These are phyloP conservation scores for Prunus padus DNA, from an alignment of 306 rosid species.

Conservation along the genomic window DNA sequence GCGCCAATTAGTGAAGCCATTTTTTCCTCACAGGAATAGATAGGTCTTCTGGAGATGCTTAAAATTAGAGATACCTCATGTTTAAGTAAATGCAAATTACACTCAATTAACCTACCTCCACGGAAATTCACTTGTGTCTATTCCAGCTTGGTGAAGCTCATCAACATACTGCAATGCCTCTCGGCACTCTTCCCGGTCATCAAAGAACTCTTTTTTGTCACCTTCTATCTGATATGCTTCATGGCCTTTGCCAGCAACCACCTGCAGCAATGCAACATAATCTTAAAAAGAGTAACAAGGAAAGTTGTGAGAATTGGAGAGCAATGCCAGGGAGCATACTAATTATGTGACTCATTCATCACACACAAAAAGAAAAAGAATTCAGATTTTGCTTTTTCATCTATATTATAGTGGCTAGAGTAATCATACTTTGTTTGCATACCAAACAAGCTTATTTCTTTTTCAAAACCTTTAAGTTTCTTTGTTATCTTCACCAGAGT, in stretches of 20 bases:
- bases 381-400: constrained; percentile 2
- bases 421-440: not conserved
- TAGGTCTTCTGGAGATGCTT: not conserved
- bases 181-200: constrained; percentile 93
- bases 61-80: not conserved
- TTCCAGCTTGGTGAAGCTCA: constrained; percentile 96
- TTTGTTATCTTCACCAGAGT: not conserved
- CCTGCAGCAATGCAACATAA: constrained; percentile 49
- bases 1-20: not conserved
- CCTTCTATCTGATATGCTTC: constrained; percentile 78
- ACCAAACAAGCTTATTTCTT: not conserved
- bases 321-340: not conserved
- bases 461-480: not conserved
- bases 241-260: constrained; percentile 95
- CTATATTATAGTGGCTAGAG: not conserved
- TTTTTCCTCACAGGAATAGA: not conserved
- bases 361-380: not conserved
- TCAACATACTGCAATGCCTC: constrained; percentile 94
- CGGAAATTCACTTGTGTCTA: constrained; percentile 96
- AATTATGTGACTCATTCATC: not conserved
- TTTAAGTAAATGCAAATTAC: not conserved
- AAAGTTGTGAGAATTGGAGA: not conserved
- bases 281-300: constrained; percentile 14
- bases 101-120: constrained; percentile 67
- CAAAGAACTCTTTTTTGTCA: constrained; percentile 73